phyloP scores from a whole-genome alignment of 1,139 yeast genomes.

The Meyerozyma athensensis region DNA sequence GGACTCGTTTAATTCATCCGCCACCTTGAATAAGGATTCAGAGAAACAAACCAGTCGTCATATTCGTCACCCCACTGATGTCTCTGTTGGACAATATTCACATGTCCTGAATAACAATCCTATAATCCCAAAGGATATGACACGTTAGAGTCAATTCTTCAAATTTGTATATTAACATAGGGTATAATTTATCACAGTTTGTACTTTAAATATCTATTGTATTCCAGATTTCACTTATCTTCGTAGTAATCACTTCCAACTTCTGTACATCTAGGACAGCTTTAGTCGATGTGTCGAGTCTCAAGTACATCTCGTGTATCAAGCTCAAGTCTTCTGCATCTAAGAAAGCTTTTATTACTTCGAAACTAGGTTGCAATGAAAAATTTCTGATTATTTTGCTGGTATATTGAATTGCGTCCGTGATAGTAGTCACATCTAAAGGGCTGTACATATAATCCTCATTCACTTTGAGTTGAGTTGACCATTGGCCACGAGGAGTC shows the following conservation, averaged over 20 bases:
- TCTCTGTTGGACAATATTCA: background rate
- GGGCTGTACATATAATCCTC: constrained; percentile 45
- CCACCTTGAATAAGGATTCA: constrained; percentile 13
- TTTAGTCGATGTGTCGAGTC: too few relatives aligned
- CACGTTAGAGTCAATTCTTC: background rate
- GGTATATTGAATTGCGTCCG: constrained; percentile 29
- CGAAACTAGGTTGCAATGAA: background rate
- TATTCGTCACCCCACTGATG: constrained; percentile 3
- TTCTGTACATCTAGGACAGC: too few relatives aligned
- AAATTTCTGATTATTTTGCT: constrained; percentile 1
- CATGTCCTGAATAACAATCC: background rate
- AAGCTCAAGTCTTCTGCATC: too few relatives aligned
- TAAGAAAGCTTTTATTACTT: too few relatives aligned
- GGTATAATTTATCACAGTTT: background rate
- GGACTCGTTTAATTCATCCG: constrained; percentile 2
- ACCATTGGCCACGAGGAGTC: constrained; percentile 43
- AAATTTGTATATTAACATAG: constrained; percentile 1
- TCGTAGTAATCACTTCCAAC: too few relatives aligned
- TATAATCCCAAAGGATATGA: background rate
- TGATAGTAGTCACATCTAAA: constrained; percentile 32
- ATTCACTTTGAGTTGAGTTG: constrained; percentile 41
- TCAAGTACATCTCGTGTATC: too few relatives aligned
- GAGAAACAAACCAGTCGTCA: constrained; percentile 21
- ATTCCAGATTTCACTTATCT: too few relatives aligned
- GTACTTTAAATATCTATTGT: too few relatives aligned